These are phyloP conservation scores for Flaveria floridana DNA, from an alignment of 140 eudicot genomes.

Conservation along the genomic window DNA sequence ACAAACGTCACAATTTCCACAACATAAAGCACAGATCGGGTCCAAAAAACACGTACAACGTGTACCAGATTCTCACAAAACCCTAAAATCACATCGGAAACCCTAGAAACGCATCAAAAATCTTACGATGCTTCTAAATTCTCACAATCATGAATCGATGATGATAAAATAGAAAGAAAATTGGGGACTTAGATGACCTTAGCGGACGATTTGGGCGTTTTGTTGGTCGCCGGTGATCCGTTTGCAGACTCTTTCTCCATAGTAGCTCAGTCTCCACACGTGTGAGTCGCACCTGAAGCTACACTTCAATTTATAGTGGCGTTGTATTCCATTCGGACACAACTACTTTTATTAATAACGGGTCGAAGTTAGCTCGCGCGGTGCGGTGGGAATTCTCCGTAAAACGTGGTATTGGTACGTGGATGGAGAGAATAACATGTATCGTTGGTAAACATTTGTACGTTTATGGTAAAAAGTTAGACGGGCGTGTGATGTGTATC, in stretches of 20 bases:
- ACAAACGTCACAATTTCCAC: slow-evolving; percentile 1
- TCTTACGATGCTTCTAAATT: not conserved
- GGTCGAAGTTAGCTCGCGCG: no score
- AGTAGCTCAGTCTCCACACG: slow-evolving; percentile 31
- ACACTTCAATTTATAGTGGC: not conserved
- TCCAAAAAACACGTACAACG: not conserved
- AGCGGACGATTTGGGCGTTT: slow-evolving; percentile 33
- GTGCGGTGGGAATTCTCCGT: no score
- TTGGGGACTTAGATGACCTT: slow-evolving; percentile 28
- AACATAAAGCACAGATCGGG: slow-evolving; percentile 24
- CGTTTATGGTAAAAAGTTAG: no score
- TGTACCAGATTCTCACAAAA: slow-evolving; percentile 9
- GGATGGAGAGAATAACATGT: no score
- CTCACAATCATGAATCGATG: not conserved
- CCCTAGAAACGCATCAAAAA: slow-evolving; percentile 24
- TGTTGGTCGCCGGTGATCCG: slow-evolving; percentile 31
- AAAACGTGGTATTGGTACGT: no score
- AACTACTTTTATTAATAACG: not conserved
- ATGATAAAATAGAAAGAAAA: not conserved
- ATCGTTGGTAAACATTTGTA: no score
- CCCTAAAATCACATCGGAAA: slow-evolving; percentile 16
- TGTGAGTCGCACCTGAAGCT: slow-evolving; percentile 32
- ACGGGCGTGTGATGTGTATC: no score
- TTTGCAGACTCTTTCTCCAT: slow-evolving; percentile 34
- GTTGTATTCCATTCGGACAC: slow-evolving; percentile 1